Evolutionary conservation across 768 basidiomycete genomes (phyloP).

Genomic region (Lanmaoa pseudosensibilis): DNA sequence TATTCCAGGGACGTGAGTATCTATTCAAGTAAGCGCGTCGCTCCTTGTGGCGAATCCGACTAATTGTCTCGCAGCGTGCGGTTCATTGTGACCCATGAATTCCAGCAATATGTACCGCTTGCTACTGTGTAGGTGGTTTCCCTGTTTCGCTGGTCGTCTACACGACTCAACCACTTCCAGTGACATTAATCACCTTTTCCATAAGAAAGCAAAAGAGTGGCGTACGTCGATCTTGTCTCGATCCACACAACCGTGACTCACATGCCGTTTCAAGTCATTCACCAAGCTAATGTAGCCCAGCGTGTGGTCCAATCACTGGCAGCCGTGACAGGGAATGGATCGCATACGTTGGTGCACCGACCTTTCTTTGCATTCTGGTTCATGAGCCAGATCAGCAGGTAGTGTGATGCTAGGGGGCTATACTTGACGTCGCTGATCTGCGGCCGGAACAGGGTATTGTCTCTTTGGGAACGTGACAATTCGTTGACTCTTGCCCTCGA

Average conservation of each 20-base stretch:
- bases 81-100: constrained; percentile 70
- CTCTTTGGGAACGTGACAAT: constrained; percentile 61
- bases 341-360: constrained; percentile 50
- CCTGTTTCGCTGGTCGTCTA: background rate
- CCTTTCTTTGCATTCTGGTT: constrained; percentile 78
- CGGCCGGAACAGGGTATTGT: constrained; percentile 43
- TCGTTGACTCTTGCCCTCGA: constrained; percentile 60
- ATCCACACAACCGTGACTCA: constrained; percentile 6
- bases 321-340: constrained; percentile 53
- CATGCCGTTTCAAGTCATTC: constrained; percentile 45
- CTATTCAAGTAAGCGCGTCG: constrained; percentile 65
- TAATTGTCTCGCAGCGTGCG: constrained; percentile 48
- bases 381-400: constrained; percentile 68
- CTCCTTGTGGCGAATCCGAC: background rate
- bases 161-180: constrained; percentile 28
- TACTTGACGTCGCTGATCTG: constrained; percentile 14
- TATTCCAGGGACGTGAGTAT: constrained; percentile 71
- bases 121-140: constrained; percentile 49
- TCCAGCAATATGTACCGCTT: constrained; percentile 61
- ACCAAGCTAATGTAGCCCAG: constrained; percentile 59
- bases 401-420: constrained; percentile 10
- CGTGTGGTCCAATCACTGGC: constrained; percentile 60
- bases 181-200: constrained; percentile 46
- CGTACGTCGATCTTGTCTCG: constrained; percentile 41
- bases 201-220: constrained; percentile 67